Percentiles rank a stretch among this genome's conserved stretches.
Conservation (phyloP, 176 grass and related monocot species). For the Pontederia paniculata region DNA sequence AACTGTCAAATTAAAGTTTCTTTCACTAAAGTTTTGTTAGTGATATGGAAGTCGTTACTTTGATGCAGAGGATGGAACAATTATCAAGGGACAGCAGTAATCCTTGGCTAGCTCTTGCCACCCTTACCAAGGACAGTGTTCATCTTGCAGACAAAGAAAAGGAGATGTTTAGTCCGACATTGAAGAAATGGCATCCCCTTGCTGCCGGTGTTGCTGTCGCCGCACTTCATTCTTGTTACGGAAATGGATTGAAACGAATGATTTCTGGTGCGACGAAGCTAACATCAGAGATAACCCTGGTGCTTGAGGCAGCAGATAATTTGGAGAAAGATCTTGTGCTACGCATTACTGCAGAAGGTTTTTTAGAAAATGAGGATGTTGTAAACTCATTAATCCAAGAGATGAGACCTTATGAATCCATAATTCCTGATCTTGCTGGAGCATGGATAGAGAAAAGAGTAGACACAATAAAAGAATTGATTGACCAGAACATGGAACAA, state of each 20-base stretch:
- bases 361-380: slow-evolving; percentile 92
- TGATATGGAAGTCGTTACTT: slow-evolving; percentile 14
- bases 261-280: slow-evolving; percentile 54
- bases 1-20: background rate
- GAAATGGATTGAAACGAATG: slow-evolving; percentile 83
- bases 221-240: slow-evolving; percentile 91
- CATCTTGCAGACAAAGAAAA: slow-evolving; percentile 82
- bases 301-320: slow-evolving; percentile 86
- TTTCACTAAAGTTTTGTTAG: slow-evolving; percentile 2
- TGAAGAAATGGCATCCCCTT: slow-evolving; percentile 88
- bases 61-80: slow-evolving; percentile 92
- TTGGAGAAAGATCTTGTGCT: slow-evolving; percentile 95
- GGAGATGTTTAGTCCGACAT: slow-evolving; percentile 76
- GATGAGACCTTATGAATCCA: slow-evolving; percentile 90
- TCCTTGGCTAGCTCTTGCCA: slow-evolving; percentile 55
- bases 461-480: slow-evolving; percentile 71
- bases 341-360: slow-evolving; percentile 91
- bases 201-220: slow-evolving; percentile 90
- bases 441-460: slow-evolving; percentile 76
- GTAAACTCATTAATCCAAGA: slow-evolving; percentile 89
- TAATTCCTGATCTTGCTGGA: slow-evolving; percentile 76
- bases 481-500: slow-evolving; percentile 80
- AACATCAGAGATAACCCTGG: slow-evolving; percentile 71
- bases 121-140: slow-evolving; percentile 83
- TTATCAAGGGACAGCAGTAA: slow-evolving; percentile 31